These are phyloP conservation scores for Gossypium stocksii DNA, from an alignment of 345 rosid genomes.

Conservation along the genomic window DNA sequence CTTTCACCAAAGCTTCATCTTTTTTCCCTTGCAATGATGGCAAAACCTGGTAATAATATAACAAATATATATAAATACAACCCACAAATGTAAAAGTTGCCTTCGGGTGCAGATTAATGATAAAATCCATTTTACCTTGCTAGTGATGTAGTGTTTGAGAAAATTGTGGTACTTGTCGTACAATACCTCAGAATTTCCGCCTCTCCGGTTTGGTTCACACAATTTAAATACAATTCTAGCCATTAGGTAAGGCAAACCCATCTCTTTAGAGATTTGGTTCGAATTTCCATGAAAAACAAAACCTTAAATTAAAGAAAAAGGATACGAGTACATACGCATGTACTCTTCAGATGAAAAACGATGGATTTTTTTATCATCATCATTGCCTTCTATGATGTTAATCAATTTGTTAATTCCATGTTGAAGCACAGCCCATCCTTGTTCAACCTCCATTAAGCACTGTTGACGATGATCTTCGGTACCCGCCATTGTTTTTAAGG, in stretches of 20 bases:
- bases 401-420: not conserved
- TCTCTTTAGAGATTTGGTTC: too few relatives aligned
- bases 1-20: constrained; percentile 58
- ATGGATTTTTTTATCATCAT: not conserved
- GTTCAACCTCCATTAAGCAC: not conserved
- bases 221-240: not conserved
- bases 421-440: constrained; percentile 7
- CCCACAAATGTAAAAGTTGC: too few relatives aligned
- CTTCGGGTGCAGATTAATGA: too few relatives aligned
- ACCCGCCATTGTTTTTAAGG: not conserved
- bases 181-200: not conserved
- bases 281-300: too few relatives aligned
- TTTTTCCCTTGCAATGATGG: constrained; percentile 53
- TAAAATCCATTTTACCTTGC: not conserved
- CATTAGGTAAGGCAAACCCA: not conserved
- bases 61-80: not conserved
- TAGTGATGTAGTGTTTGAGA: not conserved
- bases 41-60: constrained; percentile 31
- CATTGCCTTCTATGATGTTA: not conserved
- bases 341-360: not conserved
- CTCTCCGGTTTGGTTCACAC: not conserved
- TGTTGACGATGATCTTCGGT: not conserved
- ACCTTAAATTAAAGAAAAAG: not conserved
- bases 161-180: not conserved
- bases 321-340: constrained; percentile 3